phyloP scores from a whole-genome alignment of 768 basidiomycete genomes.

The Russula compacta region DNA sequence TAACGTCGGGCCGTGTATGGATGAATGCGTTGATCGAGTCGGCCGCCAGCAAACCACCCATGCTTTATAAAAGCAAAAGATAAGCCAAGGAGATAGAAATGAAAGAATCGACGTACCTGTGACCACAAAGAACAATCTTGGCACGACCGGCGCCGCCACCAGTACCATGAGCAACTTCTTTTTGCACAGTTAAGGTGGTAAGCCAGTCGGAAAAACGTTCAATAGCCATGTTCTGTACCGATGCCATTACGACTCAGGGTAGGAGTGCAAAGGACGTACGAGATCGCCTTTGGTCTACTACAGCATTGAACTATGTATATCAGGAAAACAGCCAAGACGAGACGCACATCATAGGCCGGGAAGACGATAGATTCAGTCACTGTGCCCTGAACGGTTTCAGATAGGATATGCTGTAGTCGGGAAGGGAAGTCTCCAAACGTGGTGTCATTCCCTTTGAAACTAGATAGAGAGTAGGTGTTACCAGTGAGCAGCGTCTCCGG shows the following conservation, averaged over 20 bases:
- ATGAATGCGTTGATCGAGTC: slow-evolving; percentile 73
- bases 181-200: slow-evolving; percentile 76
- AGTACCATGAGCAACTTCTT: slow-evolving; percentile 67
- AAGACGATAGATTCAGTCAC: slow-evolving; percentile 71
- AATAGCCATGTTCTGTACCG: slow-evolving; percentile 40
- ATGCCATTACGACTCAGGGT: neutral
- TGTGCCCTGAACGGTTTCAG: slow-evolving; percentile 49
- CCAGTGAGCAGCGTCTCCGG: neutral
- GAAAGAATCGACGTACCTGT: slow-evolving; percentile 45
- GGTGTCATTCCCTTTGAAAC: slow-evolving; percentile 54
- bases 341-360: slow-evolving; percentile 75
- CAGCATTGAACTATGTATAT: neutral
- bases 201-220: slow-evolving; percentile 89
- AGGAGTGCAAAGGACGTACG: slow-evolving; percentile 36
- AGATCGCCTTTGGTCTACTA: slow-evolving; percentile 80
- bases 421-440: slow-evolving; percentile 75
- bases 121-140: slow-evolving; percentile 81
- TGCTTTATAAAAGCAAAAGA: slow-evolving; percentile 37
- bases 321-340: neutral
- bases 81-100: neutral
- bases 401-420: slow-evolving; percentile 66
- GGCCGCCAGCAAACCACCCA: slow-evolving; percentile 87
- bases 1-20: slow-evolving; percentile 51
- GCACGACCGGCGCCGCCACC: slow-evolving; percentile 64
- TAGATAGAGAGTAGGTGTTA: slow-evolving; percentile 15